Base-by-base conservation (phyloP, 352 stramenopile species). In the Phytophthora ramorum region DNA sequence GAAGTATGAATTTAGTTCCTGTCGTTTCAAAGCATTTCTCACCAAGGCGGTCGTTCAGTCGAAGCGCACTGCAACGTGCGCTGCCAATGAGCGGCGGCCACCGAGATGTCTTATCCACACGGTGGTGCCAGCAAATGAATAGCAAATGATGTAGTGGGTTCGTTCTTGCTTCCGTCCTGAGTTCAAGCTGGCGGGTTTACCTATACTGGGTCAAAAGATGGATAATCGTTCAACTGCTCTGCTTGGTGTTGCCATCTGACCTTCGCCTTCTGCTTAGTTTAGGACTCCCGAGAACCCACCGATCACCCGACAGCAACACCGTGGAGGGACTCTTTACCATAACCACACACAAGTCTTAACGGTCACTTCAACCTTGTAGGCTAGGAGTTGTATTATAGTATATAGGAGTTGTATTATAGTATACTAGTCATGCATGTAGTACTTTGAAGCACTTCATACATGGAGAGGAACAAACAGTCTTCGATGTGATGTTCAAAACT, bases 401-500 rank as follows among this genome's bases (percentile, higher is more conserved):
- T n/a, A n/a, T n/a, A n/a, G n/a, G n/a, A n/a, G n/a, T n/a, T n/a
- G n/a, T n/a, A n/a, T n/a, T n/a, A n/a, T n/a, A n/a, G n/a, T n/a
- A n/a, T n/a, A n/a, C n/a, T n/a, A n/a, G n/a, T n/a, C n/a, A n/a
- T n/a, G n/a, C n/a, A n/a, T n/a, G n/a, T n/a, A n/a, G n/a, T n/a
- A n/a, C n/a, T n/a, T n/a, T n/a, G n/a, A n/a, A n/a, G n/a, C n/a
- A n/a, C n/a, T n/a, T n/a, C n/a, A n/a, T n/a, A n/a, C n/a, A n/a
- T n/a, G n/a, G n/a, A n/a, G n/a, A 52, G 17, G 46, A 52, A 41
- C 10, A 40, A 44, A 44, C 7, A 44, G 17, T 34, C 8, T 12
- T 34, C 22, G 22, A 14, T 32, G 28, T 24, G n/a, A 4, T 51
- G 24, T 63, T 63, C 43, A 63, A 68, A 66, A 65, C 35, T 50